Conservation (phyloP, 1,284 basidiomycete genomes). For the Cutaneotrichosporon mucoides region DNA sequence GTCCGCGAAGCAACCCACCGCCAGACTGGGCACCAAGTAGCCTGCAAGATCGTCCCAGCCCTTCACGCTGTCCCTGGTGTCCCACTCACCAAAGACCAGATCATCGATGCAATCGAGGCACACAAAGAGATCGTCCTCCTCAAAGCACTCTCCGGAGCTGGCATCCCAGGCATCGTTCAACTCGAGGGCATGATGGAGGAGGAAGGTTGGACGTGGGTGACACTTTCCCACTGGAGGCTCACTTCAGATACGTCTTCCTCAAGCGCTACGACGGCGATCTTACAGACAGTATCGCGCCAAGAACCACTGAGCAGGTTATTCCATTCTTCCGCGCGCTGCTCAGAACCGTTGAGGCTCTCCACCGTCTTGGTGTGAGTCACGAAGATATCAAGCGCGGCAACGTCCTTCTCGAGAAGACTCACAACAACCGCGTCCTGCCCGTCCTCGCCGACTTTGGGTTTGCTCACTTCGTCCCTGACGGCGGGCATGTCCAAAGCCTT, state of each 20-base stretch:
- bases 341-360: constrained; percentile 34
- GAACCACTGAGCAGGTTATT: constrained; percentile 11
- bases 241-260: constrained; percentile 41
- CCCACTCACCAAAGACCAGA: constrained; percentile 8
- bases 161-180: constrained; percentile 37
- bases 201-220: constrained; percentile 46
- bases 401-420: constrained; percentile 28
- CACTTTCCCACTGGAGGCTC: not conserved
- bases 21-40: constrained; percentile 33
- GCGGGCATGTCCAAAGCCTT: constrained; percentile 26
- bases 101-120: constrained; percentile 43
- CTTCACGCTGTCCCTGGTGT: constrained; percentile 19
- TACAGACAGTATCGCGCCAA: not conserved
- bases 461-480: constrained; percentile 35
- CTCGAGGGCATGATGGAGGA: constrained; percentile 45
- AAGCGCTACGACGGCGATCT: constrained; percentile 23
- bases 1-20: constrained; percentile 45
- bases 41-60: constrained; percentile 49
- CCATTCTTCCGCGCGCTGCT: constrained; percentile 41
- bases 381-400: constrained; percentile 49
- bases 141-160: constrained; percentile 40
- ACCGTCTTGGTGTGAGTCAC: constrained; percentile 41
- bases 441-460: constrained; percentile 47
- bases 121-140: constrained; percentile 48
- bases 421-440: constrained; percentile 14